Percentiles rank a stretch among this genome's conserved stretches.
phyloP scores from a whole-genome alignment of 805 yeast species.

The Ascoidea asiatica region DNA sequence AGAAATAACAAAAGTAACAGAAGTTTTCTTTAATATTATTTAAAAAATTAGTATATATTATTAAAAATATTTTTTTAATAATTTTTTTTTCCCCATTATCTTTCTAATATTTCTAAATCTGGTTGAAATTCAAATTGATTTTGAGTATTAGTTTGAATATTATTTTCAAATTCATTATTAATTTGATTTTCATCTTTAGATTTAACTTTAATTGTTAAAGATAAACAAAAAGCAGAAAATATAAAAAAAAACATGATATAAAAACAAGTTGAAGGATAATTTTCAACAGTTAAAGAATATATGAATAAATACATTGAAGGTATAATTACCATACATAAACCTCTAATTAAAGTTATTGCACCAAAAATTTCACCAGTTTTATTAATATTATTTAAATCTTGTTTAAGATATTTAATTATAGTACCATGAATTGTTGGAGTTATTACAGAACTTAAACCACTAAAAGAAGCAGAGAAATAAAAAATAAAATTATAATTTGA shows the following conservation, averaged over 20 bases:
- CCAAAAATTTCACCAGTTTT: constrained; percentile 56
- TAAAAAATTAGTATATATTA: no score
- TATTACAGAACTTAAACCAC: constrained; percentile 34
- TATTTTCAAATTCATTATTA: no score
- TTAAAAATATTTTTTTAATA: no score
- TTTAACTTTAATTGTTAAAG: no score
- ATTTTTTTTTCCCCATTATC: no score
- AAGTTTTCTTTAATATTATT: no score
- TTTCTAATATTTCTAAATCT: no score
- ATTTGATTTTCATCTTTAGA: no score
- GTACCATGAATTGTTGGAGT: constrained; percentile 49
- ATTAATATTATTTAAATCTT: constrained; percentile 10
- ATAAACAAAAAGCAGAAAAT: neutral
- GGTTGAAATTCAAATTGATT: no score
- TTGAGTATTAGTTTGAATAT: no score
- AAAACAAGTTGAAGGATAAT: neutral
- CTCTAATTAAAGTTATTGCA: constrained; percentile 47
- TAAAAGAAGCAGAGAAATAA: constrained; percentile 21
- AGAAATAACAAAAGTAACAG: no score
- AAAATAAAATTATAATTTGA: constrained; percentile 19
- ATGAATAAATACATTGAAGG: constrained; percentile 1
- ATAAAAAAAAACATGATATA: neutral
- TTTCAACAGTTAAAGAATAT: constrained; percentile 5
- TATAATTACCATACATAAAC: constrained; percentile 26
- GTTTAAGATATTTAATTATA: constrained; percentile 46